A percentile compares a stretch with the other conserved stretches of the same genome.
Conservation (phyloP, 2,329 filamentous ascomycete genomes). For the Sporothrix luriei region DNA sequence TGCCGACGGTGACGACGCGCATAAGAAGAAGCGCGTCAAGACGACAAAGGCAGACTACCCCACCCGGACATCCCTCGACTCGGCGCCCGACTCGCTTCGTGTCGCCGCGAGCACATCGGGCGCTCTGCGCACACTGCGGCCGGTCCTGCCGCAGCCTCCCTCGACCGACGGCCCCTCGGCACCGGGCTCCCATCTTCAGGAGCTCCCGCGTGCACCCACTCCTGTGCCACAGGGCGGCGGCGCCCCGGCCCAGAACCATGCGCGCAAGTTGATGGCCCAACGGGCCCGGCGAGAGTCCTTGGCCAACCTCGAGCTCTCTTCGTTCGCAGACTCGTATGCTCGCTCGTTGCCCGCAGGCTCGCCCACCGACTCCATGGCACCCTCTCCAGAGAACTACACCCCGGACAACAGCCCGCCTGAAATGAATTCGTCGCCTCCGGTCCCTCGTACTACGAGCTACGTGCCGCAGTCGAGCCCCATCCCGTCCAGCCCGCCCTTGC, state of each 20-base stretch:
- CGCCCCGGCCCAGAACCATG: conserved; percentile 39
- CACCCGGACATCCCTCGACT: conserved; percentile 67
- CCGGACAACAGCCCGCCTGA: conserved; percentile 73
- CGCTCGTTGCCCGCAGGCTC: conserved; percentile 57
- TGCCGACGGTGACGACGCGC: conserved; percentile 60
- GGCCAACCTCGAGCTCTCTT: conserved; percentile 41
- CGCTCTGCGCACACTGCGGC: conserved; percentile 81
- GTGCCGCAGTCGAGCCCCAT: conserved; percentile 60
- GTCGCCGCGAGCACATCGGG: conserved; percentile 90
- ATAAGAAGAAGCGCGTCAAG: conserved; percentile 76
- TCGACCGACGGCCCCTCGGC: conserved; percentile 42
- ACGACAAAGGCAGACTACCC: conserved; percentile 66
- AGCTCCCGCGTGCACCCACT: conserved; percentile 74
- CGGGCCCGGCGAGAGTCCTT: conserved; percentile 63
- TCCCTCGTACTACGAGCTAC: conserved; percentile 64
- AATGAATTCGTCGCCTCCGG: conserved; percentile 87
- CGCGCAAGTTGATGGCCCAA: conserved; percentile 44
- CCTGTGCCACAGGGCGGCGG: conserved; percentile 62
- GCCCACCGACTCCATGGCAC: conserved; percentile 55
- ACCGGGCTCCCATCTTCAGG: conserved; percentile 61
- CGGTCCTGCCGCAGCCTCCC: conserved; percentile 58
- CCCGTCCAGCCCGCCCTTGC: conserved; percentile 78
- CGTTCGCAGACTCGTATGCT: conserved; percentile 41
- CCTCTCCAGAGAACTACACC: conserved; percentile 55
- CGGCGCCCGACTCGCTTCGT: conserved; percentile 75